Percentiles rank a stretch among this genome's conserved stretches.
These are phyloP conservation scores for Fusarium virguliforme DNA, from an alignment of 2,329 filamentous ascomycete genomes.

Conservation along the genomic window DNA sequence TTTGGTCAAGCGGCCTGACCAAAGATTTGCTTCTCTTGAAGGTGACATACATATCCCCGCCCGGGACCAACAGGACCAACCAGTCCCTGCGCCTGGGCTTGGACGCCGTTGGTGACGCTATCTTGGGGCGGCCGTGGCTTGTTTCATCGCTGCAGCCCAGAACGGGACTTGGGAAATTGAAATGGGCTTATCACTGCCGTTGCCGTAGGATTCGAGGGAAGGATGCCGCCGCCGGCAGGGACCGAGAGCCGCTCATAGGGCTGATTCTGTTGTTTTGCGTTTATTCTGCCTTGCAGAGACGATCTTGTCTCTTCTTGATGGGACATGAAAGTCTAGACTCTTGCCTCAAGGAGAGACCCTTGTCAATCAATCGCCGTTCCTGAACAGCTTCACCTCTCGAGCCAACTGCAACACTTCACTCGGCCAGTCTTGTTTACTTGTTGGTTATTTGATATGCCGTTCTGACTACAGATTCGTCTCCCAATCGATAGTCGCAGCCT, in stretches of 20 bases:
- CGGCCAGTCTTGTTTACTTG: neutral
- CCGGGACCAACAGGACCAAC: neutral
- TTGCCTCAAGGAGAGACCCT: neutral
- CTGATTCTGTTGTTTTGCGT: neutral
- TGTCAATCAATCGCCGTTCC: too few relatives aligned
- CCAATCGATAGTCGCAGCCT: constrained; percentile 11
- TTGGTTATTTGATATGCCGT: constrained; percentile 14
- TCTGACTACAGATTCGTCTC: constrained; percentile 10
- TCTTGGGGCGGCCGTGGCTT: neutral
- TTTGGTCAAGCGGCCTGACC: neutral
- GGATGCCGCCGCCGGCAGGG: constrained; percentile 1
- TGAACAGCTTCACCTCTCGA: too few relatives aligned
- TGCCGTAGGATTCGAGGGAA: neutral
- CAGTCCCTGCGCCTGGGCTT: neutral
- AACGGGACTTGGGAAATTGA: constrained; percentile 1
- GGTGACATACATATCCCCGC: constrained; percentile 4
- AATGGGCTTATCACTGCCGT: neutral
- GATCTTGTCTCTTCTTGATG: neutral
- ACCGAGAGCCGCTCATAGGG: constrained; percentile 9
- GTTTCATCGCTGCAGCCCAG: constrained; percentile 1
- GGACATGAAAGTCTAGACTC: neutral
- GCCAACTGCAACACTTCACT: too few relatives aligned
- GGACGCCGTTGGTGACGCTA: constrained; percentile 4
- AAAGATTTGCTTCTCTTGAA: neutral
- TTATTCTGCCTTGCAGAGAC: neutral